A percentile compares a stretch with the other conserved stretches of the same genome.
Evolutionary conservation across 768 basidiomycete species (phyloP).

Genomic region (Mycena leptocephala): DNA sequence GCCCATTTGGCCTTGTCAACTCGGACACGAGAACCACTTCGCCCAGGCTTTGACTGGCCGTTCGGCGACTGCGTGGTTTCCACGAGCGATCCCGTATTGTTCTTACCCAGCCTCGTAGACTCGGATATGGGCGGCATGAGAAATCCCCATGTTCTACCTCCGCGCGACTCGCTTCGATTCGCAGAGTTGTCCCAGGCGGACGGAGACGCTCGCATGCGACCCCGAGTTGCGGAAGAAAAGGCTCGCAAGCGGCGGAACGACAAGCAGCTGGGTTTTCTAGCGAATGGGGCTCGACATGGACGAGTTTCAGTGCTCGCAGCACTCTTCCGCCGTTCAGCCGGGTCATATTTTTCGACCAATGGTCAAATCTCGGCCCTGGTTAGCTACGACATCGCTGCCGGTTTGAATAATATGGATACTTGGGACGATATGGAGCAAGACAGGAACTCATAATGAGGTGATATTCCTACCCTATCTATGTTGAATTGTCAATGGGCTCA

Average conservation of each 20-base stretch:
- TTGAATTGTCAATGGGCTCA: background rate
- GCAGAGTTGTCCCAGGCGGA: background rate
- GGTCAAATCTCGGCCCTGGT: background rate
- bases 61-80: background rate
- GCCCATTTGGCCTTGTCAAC: background rate
- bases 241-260: background rate
- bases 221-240: background rate
- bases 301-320: background rate
- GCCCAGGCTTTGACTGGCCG: slow-evolving; percentile 3
- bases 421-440: background rate
- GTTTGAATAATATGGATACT: no score
- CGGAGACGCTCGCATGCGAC: background rate
- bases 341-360: background rate
- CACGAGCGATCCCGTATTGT: background rate
- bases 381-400: background rate
- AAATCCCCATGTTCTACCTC: background rate
- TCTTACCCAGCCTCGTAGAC: background rate
- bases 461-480: background rate
- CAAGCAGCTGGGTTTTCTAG: background rate
- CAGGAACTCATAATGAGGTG: background rate
- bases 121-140: background rate
- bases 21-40: background rate
- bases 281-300: background rate
- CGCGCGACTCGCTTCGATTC: background rate
- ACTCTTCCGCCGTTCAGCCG: background rate